Evolutionary conservation across 2,329 filamentous ascomycete species (phyloP).

Genomic region (Cladosporium oxysporum): DNA sequence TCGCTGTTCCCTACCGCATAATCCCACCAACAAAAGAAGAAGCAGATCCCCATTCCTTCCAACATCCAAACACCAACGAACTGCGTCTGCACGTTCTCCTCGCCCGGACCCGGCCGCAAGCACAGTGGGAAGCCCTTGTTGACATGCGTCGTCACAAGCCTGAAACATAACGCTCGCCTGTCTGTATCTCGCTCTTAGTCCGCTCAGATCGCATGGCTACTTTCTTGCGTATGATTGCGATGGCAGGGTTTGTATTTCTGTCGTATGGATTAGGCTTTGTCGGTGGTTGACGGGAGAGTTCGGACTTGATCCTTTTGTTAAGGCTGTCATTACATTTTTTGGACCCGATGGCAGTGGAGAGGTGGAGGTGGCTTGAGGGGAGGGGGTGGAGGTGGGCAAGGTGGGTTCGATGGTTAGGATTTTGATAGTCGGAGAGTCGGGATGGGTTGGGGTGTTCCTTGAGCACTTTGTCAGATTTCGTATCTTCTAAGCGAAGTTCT

Average conservation of each 20-base stretch:
- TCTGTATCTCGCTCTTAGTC: background rate
- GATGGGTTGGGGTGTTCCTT: no score
- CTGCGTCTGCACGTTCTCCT: background rate
- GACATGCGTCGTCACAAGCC: background rate
- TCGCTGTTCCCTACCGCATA: background rate
- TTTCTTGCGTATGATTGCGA: background rate
- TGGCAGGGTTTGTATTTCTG: background rate
- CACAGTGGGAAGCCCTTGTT: background rate
- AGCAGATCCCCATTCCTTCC: background rate
- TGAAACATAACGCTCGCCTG: background rate
- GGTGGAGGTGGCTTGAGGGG: background rate
- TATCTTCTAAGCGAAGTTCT: no score
- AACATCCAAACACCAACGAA: background rate
- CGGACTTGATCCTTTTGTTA: background rate
- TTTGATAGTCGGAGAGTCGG: no score
- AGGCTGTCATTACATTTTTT: background rate
- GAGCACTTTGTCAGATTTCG: no score
- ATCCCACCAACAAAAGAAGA: background rate
- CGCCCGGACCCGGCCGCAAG: background rate
- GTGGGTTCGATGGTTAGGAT: no score
- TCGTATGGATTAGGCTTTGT: background rate
- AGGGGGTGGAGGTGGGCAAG: no score
- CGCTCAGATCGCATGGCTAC: background rate
- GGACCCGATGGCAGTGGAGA: background rate
- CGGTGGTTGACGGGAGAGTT: background rate